These are phyloP conservation scores for Dothistroma pini DNA, from an alignment of 2,329 filamentous ascomycete species.

Conservation along the genomic window DNA sequence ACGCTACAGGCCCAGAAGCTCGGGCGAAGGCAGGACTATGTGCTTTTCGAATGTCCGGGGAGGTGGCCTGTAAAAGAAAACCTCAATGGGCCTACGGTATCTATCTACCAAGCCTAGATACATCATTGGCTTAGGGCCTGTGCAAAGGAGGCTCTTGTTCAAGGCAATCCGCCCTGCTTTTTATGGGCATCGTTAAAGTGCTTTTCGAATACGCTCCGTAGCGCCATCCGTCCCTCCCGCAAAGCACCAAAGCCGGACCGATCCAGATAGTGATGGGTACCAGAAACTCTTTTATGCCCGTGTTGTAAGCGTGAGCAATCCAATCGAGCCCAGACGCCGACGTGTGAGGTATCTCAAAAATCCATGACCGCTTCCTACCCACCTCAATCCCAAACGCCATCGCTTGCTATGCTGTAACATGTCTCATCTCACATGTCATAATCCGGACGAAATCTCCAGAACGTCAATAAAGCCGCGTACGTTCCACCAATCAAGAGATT, in stretches of 20 bases:
- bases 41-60: not conserved
- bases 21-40: not conserved
- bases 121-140: not conserved
- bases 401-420: not conserved
- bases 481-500: not conserved
- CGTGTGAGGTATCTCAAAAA: conserved; percentile 1
- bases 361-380: not conserved
- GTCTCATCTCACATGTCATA: not conserved
- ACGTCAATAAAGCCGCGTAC: not conserved
- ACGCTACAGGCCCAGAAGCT: too few species aligned
- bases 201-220: not conserved
- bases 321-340: not conserved
- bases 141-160: not conserved
- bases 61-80: not conserved
- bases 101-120: not conserved
- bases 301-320: not conserved
- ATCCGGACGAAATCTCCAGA: not conserved
- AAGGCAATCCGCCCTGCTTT: not conserved
- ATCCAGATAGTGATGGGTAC: not conserved
- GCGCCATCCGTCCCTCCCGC: not conserved
- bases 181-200: not conserved
- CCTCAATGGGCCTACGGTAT: not conserved
- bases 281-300: not conserved
- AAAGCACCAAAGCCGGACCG: not conserved
- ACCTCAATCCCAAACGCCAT: not conserved